Evolutionary conservation across 2,329 filamentous ascomycete genomes (phyloP).

Genomic region (Aspergillus unguis): DNA sequence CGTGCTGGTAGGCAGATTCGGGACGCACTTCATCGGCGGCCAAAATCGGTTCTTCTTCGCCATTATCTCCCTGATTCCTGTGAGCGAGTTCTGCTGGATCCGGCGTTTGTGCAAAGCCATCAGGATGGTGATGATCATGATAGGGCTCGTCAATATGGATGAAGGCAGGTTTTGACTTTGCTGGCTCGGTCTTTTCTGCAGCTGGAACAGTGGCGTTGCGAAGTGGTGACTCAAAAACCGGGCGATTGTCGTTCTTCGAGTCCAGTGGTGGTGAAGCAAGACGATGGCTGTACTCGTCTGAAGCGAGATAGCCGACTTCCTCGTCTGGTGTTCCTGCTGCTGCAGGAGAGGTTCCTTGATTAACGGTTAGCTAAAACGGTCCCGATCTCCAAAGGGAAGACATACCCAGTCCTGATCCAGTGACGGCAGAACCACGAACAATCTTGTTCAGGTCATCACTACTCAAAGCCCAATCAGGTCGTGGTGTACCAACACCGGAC

Average conservation of each 20-base stretch:
- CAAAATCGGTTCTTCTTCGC: conserved; percentile 73
- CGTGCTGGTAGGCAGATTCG: conserved; percentile 65
- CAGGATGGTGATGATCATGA: conserved; percentile 41
- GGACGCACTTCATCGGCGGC: conserved; percentile 81
- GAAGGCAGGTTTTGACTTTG: conserved; percentile 37
- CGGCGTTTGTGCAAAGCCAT: conserved; percentile 50
- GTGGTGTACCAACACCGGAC: conserved; percentile 55
- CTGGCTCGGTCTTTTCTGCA: conserved; percentile 40
- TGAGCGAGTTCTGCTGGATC: conserved; percentile 50
- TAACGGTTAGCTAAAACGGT: conserved; percentile 9
- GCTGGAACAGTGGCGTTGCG: conserved; percentile 50
- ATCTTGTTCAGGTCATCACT: conserved; percentile 88
- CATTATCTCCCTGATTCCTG: conserved; percentile 50
- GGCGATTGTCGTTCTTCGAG: conserved; percentile 43
- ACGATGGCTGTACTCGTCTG: conserved; percentile 76
- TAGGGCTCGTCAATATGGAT: conserved; percentile 75
- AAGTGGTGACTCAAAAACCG: conserved; percentile 50
- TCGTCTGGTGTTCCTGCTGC: conserved; percentile 77
- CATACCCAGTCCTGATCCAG: conserved; percentile 53
- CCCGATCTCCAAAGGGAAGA: conserved; percentile 4
- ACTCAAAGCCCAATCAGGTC: conserved; percentile 78
- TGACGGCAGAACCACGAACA: conserved; percentile 65
- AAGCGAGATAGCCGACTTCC: conserved; percentile 83
- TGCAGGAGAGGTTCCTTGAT: conserved; percentile 60
- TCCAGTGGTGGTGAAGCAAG: conserved; percentile 62